Evolutionary conservation across 1,284 basidiomycete species (phyloP).

Genomic region (Ceratorhiza oryzae-sativae): DNA sequence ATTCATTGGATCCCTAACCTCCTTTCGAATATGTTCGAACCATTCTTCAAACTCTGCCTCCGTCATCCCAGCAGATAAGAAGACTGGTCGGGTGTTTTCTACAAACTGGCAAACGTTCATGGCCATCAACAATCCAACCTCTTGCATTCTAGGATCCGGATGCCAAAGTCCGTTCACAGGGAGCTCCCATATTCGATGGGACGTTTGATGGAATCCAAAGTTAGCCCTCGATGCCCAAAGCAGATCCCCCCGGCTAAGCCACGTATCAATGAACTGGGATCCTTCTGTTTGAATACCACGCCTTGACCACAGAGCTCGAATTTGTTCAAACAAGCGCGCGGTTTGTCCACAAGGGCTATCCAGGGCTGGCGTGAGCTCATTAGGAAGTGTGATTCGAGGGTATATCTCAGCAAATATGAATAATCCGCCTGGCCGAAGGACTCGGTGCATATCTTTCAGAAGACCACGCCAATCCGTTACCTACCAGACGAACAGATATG

Average conservation of each 20-base stretch:
- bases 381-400: slow-evolving; percentile 3
- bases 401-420: slow-evolving; percentile 42
- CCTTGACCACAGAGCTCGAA: neutral
- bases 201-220: neutral
- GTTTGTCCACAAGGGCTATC: neutral
- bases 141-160: slow-evolving; percentile 20
- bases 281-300: slow-evolving; percentile 12
- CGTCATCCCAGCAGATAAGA: slow-evolving; percentile 1
- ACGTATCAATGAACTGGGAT: neutral
- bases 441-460: slow-evolving; percentile 36
- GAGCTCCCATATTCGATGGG: slow-evolving; percentile 6
- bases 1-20: slow-evolving; percentile 35
- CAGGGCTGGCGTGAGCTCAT: neutral
- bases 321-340: neutral
- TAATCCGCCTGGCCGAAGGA: slow-evolving; percentile 38
- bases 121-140: slow-evolving; percentile 21
- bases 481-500: too few species aligned
- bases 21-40: neutral
- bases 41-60: slow-evolving; percentile 17
- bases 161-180: slow-evolving; percentile 27
- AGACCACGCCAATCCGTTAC: slow-evolving; percentile 32
- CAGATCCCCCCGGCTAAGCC: neutral
- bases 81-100: slow-evolving; percentile 14
- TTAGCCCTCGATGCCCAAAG: neutral
- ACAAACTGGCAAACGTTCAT: slow-evolving; percentile 21